Base-by-base conservation (phyloP, 2,329 filamentous ascomycete species). In the Epichloe brachyelytri region DNA sequence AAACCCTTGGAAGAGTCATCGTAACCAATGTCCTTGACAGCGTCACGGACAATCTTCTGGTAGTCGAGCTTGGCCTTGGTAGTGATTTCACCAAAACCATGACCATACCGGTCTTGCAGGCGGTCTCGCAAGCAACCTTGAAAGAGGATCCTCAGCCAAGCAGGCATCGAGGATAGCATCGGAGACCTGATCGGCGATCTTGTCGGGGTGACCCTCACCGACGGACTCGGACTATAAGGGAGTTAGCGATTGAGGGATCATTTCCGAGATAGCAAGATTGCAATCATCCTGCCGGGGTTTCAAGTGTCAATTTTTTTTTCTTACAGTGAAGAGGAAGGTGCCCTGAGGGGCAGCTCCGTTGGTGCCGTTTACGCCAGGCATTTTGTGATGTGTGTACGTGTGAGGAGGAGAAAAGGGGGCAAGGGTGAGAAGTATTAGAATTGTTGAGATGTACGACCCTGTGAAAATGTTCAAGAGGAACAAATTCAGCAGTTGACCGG, bases 71-170 rank as follows among this genome's bases (percentile, higher is more conserved):
- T 79, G 73, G 91, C 84, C 78, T 95, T 93, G 77, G 93, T 97
- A 73, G 89, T 94, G 73, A 98, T 98, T 73, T 98, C 93, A 74
- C 89, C 89, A 59, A 95, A 70, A 95, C 85, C 93, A 98, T 97
- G 73, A 98, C 80, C 93, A 98, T 87, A 73, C 93, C 93, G 62
- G 93, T 98, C 87, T 98, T 98, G 77, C 93, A 95, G 65, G 93
- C 93, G 61, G 91, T 96, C 80, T 98, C 93, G 74, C 93, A 98
- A 70, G 93, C 93, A 63, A 97, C 86, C 81, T 97, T 98, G 78
- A 97, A 68, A 96, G 82, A 60, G 91, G 91, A 71, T 98, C 93
- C 73, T 93, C 86, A 57, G 78, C 78, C 67, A 98, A 78, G 77
- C 93, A 97, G 75, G 93, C 93, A 79, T 98, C 93, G 77, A 98